phyloP scores from a whole-genome alignment of 129 eudicot species.

The Arctium minus region DNA sequence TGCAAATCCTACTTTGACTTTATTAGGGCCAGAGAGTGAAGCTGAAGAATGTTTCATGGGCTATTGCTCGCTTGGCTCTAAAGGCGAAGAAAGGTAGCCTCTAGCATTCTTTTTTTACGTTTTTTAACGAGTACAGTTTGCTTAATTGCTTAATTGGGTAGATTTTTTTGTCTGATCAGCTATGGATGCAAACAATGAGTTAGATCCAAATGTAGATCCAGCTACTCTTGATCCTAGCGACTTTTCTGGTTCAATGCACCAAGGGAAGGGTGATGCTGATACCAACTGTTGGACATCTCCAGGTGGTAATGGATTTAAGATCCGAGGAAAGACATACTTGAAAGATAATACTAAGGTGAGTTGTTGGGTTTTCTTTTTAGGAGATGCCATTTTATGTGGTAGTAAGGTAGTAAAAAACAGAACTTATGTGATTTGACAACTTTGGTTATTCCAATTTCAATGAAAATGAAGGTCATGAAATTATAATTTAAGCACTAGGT shows the following conservation, averaged over 20 bases:
- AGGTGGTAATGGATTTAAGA: slow-evolving; percentile 80
- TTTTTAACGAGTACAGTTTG: not conserved
- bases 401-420: no score
- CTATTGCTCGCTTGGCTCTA: slow-evolving; percentile 55
- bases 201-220: slow-evolving; percentile 49
- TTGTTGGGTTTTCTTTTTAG: slow-evolving; percentile 2
- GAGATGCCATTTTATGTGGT: not conserved
- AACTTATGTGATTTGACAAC: not conserved
- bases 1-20: slow-evolving; percentile 1
- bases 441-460: not conserved
- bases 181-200: slow-evolving; percentile 38
- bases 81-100: slow-evolving; percentile 53
- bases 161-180: slow-evolving; percentile 31
- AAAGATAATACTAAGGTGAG: slow-evolving; percentile 72
- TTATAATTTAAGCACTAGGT: no score
- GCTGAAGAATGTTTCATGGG: slow-evolving; percentile 85
- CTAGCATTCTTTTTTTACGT: not conserved
- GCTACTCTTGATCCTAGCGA: slow-evolving; percentile 50
- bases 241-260: slow-evolving; percentile 70
- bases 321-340: slow-evolving; percentile 87
- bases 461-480: no score
- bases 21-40: slow-evolving; percentile 65
- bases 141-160: slow-evolving; percentile 7
- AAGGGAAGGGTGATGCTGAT: slow-evolving; percentile 66
- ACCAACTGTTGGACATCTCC: slow-evolving; percentile 91